These are phyloP conservation scores for Hymenoscyphus albidus DNA, from an alignment of 2,329 filamentous ascomycete species.

Conservation along the genomic window DNA sequence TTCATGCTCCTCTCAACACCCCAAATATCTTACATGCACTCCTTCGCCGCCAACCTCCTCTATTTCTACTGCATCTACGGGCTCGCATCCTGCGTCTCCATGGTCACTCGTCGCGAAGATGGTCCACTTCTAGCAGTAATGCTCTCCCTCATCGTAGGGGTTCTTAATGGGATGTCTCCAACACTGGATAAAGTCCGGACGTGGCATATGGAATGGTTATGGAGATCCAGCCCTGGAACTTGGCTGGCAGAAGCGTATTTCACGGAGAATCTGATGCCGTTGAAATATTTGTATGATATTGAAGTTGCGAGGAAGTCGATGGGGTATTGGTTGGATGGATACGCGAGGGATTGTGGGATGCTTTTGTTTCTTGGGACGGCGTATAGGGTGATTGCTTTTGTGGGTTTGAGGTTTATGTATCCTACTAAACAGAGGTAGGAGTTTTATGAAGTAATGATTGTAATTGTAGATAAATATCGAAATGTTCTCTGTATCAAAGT, in stretches of 20 bases:
- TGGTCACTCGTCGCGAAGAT: constrained; percentile 53
- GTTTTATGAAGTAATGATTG: neutral
- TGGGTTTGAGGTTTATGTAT: constrained; percentile 36
- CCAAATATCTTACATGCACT: constrained; percentile 45
- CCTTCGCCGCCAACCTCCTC: constrained; percentile 48
- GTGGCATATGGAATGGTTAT: constrained; percentile 55
- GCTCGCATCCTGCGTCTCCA: constrained; percentile 48
- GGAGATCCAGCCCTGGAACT: constrained; percentile 49
- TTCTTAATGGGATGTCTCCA: constrained; percentile 52
- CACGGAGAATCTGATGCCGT: constrained; percentile 46
- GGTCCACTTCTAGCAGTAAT: constrained; percentile 55
- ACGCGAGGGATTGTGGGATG: constrained; percentile 44
- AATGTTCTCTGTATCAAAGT: neutral
- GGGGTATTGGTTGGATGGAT: constrained; percentile 45
- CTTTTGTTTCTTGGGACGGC: constrained; percentile 42
- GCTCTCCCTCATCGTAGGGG: constrained; percentile 49
- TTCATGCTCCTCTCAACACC: constrained; percentile 48
- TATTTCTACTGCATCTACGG: constrained; percentile 60
- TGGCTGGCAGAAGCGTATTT: constrained; percentile 57
- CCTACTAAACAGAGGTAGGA: constrained; percentile 26
- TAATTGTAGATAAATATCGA: neutral
- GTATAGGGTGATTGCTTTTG: constrained; percentile 45
- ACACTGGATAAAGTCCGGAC: constrained; percentile 44
- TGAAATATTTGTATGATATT: constrained; percentile 49
- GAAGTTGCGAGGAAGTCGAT: constrained; percentile 42